Evolutionary conservation across 2,329 filamentous ascomycete genomes (phyloP).

Genomic region (Paraphaeosphaeria sporulosa): DNA sequence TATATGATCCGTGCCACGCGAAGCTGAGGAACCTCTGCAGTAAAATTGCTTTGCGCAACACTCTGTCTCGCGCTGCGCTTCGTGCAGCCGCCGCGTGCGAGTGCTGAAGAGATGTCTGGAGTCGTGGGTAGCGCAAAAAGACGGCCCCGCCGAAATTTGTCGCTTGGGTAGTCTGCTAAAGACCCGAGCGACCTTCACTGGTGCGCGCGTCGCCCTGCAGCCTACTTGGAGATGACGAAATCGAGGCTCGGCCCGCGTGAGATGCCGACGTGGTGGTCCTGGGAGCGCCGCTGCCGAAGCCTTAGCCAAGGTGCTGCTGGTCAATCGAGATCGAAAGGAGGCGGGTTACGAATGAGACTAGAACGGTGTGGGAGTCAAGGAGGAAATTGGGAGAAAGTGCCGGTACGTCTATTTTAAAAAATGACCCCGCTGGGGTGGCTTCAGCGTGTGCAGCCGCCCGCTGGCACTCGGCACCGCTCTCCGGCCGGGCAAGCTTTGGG

Average conservation of each 20-base stretch:
- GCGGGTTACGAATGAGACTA: background rate
- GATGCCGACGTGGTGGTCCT: constrained; percentile 1
- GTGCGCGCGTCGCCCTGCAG: constrained; percentile 31
- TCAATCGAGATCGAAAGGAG: background rate
- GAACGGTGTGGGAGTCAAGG: constrained; percentile 7
- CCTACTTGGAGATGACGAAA: constrained; percentile 42
- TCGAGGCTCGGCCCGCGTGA: constrained; percentile 37
- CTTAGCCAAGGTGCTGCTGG: constrained; percentile 13
- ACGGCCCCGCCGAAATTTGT: constrained; percentile 12
- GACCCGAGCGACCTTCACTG: constrained; percentile 17
- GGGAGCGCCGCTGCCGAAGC: background rate
- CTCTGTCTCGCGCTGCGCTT: constrained; percentile 25
- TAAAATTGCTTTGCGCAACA: constrained; percentile 18
- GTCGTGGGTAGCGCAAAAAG: constrained; percentile 4
- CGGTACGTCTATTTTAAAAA: constrained; percentile 23
- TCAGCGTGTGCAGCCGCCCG: constrained; percentile 23
- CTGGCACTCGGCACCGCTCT: constrained; percentile 32
- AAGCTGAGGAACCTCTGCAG: constrained; percentile 29
- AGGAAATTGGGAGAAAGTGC: constrained; percentile 3
- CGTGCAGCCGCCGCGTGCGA: constrained; percentile 26
- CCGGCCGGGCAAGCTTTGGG: constrained; percentile 30
- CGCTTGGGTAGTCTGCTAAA: background rate
- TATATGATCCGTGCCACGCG: constrained; percentile 22
- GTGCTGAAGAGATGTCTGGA: constrained; percentile 1
- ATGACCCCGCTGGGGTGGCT: constrained; percentile 29